Percentiles rank a stretch among this genome's conserved stretches.
These are phyloP conservation scores for Eragrostis curvula DNA, from an alignment of 176 grass and related monocot genomes.

Conservation along the genomic window DNA sequence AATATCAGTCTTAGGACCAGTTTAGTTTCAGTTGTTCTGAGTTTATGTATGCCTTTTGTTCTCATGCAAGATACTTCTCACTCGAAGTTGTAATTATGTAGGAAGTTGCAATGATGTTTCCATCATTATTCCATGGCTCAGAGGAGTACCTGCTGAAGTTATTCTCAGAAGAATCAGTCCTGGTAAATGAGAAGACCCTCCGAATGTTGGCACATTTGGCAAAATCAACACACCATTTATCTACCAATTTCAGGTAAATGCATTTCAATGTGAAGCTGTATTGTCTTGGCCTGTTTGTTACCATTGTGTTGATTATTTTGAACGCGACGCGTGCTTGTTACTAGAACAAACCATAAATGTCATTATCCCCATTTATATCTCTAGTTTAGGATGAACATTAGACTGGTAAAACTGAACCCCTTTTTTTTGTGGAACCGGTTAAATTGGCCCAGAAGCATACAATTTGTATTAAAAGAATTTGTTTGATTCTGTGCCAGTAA, in stretches of 20 bases:
- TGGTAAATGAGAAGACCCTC: constrained; percentile 80
- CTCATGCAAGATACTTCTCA: constrained; percentile 35
- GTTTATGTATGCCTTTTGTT: constrained; percentile 19
- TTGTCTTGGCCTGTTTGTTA: constrained; percentile 36
- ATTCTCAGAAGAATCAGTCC: constrained; percentile 59
- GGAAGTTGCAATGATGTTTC: constrained; percentile 71
- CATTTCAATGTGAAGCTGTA: constrained; percentile 29
- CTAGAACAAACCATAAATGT: neutral
- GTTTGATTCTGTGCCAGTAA: constrained; percentile 51
- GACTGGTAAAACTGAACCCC: neutral
- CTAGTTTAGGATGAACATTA: neutral
- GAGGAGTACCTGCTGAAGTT: constrained; percentile 70
- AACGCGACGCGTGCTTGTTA: constrained; percentile 13
- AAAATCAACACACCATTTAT: constrained; percentile 60
- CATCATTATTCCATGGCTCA: constrained; percentile 66
- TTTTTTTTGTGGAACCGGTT: no score
- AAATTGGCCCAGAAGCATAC: neutral
- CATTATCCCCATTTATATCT: neutral
- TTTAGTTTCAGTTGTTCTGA: constrained; percentile 18
- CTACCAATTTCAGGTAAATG: constrained; percentile 73
- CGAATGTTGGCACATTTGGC: constrained; percentile 71
- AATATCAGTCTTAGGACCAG: neutral
- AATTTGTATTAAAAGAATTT: neutral
- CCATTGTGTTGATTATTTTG: constrained; percentile 20
- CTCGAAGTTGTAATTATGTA: constrained; percentile 45